These are phyloP conservation scores for Dothistroma septosporum DNA, from an alignment of 2,329 filamentous ascomycete genomes.

Conservation along the genomic window DNA sequence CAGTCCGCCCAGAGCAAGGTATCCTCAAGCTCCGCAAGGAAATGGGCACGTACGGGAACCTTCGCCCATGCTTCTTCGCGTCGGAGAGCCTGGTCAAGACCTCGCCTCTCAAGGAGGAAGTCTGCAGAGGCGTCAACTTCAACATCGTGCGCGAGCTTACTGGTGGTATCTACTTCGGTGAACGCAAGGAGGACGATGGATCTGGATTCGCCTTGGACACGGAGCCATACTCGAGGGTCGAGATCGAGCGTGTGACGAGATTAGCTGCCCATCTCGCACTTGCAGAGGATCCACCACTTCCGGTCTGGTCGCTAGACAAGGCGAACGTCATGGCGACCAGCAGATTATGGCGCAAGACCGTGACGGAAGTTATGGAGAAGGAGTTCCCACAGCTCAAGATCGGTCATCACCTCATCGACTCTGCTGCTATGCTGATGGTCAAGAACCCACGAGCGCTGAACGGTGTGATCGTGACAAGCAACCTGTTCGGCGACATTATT, in stretches of 20 bases:
- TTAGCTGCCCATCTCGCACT: slow-evolving; percentile 78
- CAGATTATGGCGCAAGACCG: slow-evolving; percentile 81
- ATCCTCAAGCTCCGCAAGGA: slow-evolving; percentile 88
- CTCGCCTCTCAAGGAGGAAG: slow-evolving; percentile 79
- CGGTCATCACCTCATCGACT: slow-evolving; percentile 89
- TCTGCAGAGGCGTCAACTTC: slow-evolving; percentile 86
- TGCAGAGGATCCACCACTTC: slow-evolving; percentile 67
- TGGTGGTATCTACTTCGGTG: slow-evolving; percentile 92
- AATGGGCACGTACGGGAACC: slow-evolving; percentile 89
- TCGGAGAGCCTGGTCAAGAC: slow-evolving; percentile 77
- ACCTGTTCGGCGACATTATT: slow-evolving; percentile 94
- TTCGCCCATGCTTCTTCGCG: slow-evolving; percentile 93
- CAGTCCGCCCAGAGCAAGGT: slow-evolving; percentile 86
- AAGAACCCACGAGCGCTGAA: slow-evolving; percentile 88
- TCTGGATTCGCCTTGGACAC: slow-evolving; percentile 74
- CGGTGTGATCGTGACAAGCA: slow-evolving; percentile 87
- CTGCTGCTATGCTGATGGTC: slow-evolving; percentile 95
- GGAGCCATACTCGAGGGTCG: slow-evolving; percentile 76
- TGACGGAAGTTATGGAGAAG: slow-evolving; percentile 75
- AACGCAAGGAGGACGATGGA: slow-evolving; percentile 74
- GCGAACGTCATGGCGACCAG: slow-evolving; percentile 92
- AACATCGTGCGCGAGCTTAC: slow-evolving; percentile 90
- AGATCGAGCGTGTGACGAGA: slow-evolving; percentile 84
- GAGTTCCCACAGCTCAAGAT: slow-evolving; percentile 86
- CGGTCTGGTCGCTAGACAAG: slow-evolving; percentile 88